Evolutionary conservation across 2,329 filamentous ascomycete genomes (phyloP).

Genomic region (Pyricularia grisea): DNA sequence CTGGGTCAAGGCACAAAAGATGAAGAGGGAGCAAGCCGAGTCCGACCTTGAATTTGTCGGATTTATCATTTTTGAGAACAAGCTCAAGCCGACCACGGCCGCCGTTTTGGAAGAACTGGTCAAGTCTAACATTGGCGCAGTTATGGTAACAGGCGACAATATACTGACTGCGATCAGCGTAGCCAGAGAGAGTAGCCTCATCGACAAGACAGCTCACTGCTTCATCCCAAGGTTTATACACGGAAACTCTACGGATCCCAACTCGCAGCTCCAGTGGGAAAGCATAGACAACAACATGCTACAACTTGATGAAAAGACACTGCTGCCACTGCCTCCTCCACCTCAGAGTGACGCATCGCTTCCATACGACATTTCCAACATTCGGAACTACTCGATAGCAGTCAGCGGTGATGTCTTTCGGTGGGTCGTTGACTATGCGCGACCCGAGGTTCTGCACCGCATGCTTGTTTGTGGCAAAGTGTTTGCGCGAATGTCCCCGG

Average conservation of each 20-base stretch:
- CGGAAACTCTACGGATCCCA: conserved; percentile 64
- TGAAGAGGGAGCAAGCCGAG: conserved; percentile 80
- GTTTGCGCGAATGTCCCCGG: conserved; percentile 96
- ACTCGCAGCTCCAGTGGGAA: conserved; percentile 75
- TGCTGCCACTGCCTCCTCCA: conserved; percentile 47
- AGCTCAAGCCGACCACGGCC: conserved; percentile 81
- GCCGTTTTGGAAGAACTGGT: conserved; percentile 73
- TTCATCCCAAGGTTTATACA: conserved; percentile 85
- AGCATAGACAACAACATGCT: conserved; percentile 82
- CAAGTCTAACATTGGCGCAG: conserved; percentile 72
- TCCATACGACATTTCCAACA: conserved; percentile 73
- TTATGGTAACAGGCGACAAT: conserved; percentile 98
- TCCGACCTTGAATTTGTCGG: conserved; percentile 77
- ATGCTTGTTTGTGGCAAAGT: conserved; percentile 90
- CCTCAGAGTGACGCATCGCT: conserved; percentile 69
- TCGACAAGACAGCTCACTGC: conserved; percentile 74
- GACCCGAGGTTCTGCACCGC: conserved; percentile 64
- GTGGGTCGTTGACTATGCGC: conserved; percentile 89
- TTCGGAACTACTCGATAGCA: conserved; percentile 80
- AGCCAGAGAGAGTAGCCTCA: conserved; percentile 77
- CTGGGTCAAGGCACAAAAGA: conserved; percentile 92
- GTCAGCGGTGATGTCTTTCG: conserved; percentile 91
- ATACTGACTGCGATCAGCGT: conserved; percentile 96
- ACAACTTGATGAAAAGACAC: conserved; percentile 67
- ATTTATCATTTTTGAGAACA: conserved; percentile 99